Evolutionary conservation across 1,284 basidiomycete genomes (phyloP).

Genomic region (Crucibulum parvulum): DNA sequence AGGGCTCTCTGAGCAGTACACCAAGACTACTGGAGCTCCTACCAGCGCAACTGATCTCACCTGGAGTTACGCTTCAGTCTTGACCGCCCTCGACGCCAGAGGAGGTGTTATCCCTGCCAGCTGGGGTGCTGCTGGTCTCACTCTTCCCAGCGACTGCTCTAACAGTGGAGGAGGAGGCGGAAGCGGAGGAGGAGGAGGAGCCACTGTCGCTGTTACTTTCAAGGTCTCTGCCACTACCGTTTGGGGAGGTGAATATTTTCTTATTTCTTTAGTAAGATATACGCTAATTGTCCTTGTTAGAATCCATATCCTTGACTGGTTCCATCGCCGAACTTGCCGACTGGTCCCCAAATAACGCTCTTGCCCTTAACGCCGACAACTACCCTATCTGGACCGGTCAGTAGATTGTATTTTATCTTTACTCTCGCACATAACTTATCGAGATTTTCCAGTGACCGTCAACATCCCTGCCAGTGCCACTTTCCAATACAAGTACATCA

Average conservation of each 20-base stretch:
- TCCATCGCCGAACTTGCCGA: conserved; percentile 62
- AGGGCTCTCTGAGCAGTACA: conserved; percentile 63
- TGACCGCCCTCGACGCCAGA: conserved; percentile 60
- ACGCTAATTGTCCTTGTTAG: conserved; percentile 36
- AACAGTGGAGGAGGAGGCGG: too few relatives aligned
- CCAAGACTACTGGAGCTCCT: conserved; percentile 50
- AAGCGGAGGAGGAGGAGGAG: conserved; percentile 12
- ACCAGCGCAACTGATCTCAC: conserved; percentile 66
- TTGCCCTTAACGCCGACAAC: conserved; percentile 59
- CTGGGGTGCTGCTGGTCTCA: conserved; percentile 73
- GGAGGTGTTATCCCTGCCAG: conserved; percentile 50
- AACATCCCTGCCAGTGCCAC: conserved; percentile 39
- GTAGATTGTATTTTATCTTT: conserved; percentile 48
- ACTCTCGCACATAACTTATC: conserved; percentile 3
- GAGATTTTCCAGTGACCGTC: conserved; percentile 34
- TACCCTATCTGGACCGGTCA: conserved; percentile 72
- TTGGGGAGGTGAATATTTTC: conserved; percentile 46
- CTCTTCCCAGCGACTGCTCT: conserved; percentile 35
- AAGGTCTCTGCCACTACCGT: conserved; percentile 68
- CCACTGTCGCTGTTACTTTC: conserved; percentile 65
- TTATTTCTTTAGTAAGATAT: too few relatives aligned
- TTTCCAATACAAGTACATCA: conserved; percentile 61
- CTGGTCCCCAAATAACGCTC: conserved; percentile 69
- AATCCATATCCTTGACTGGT: conserved; percentile 77
- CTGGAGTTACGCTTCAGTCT: conserved; percentile 68